Conservation (phyloP, 768 basidiomycete genomes). For the Lentinula edodes region DNA sequence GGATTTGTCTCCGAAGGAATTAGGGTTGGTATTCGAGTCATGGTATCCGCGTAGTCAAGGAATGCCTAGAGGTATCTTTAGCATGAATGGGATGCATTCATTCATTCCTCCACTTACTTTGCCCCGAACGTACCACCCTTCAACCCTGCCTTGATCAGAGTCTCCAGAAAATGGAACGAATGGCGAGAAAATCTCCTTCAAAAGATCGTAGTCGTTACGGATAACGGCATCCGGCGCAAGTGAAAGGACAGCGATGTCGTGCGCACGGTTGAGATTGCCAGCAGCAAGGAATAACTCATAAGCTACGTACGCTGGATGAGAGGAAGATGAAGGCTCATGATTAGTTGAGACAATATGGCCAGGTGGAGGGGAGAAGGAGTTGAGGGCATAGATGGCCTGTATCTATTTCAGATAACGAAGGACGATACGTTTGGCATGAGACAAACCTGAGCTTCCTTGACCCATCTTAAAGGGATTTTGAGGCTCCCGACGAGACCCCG, state of each 20-base stretch:
- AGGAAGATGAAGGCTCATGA: background rate
- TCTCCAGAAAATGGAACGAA: slow-evolving; percentile 42
- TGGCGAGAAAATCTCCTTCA: slow-evolving; percentile 62
- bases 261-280: slow-evolving; percentile 66
- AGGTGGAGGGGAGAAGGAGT: slow-evolving; percentile 25
- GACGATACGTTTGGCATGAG: background rate
- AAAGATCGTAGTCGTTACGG: slow-evolving; percentile 53
- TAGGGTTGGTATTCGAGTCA: slow-evolving; percentile 55
- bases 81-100: background rate
- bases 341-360: slow-evolving; percentile 44
- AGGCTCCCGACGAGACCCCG: slow-evolving; percentile 70
- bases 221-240: slow-evolving; percentile 87
- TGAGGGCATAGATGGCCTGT: slow-evolving; percentile 64
- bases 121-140: slow-evolving; percentile 79
- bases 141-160: slow-evolving; percentile 28
- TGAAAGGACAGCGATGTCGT: slow-evolving; percentile 78
- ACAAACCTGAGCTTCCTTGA: slow-evolving; percentile 82
- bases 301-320: slow-evolving; percentile 27
- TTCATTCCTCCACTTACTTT: slow-evolving; percentile 43
- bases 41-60: slow-evolving; percentile 65
- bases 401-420: background rate
- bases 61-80: slow-evolving; percentile 39
- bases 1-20: slow-evolving; percentile 14
- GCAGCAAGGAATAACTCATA: slow-evolving; percentile 75
- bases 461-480: slow-evolving; percentile 79